Conservation (phyloP, 2,329 filamentous ascomycete species). For the Sporothrix variecibatus region DNA sequence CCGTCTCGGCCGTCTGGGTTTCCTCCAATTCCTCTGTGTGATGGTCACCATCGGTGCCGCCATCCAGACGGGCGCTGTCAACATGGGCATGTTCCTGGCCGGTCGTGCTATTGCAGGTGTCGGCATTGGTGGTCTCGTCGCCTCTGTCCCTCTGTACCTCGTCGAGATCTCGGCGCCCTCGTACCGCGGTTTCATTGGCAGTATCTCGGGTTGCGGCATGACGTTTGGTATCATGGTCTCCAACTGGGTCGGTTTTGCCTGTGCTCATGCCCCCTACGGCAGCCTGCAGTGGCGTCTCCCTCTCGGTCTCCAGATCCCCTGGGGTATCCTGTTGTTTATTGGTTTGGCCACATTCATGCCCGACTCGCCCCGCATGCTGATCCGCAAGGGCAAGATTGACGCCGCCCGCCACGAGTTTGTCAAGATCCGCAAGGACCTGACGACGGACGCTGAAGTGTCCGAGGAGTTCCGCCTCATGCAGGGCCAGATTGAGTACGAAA, state of each 20-base stretch:
- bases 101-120: slow-evolving; percentile 51
- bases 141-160: slow-evolving; percentile 58
- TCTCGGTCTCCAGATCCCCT: slow-evolving; percentile 56
- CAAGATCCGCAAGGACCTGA: slow-evolving; percentile 50
- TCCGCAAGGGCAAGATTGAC: slow-evolving; percentile 52
- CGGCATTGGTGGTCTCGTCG: slow-evolving; percentile 49
- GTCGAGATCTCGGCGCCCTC: slow-evolving; percentile 54
- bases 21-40: slow-evolving; percentile 56
- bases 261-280: slow-evolving; percentile 56
- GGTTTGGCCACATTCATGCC: slow-evolving; percentile 59
- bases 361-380: slow-evolving; percentile 54
- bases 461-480: slow-evolving; percentile 58
- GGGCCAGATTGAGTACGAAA: slow-evolving; percentile 58
- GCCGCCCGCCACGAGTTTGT: slow-evolving; percentile 51
- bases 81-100: slow-evolving; percentile 56
- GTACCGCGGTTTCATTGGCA: slow-evolving; percentile 54
- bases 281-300: slow-evolving; percentile 56
- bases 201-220: slow-evolving; percentile 56
- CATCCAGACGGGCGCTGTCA: slow-evolving; percentile 56
- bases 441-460: slow-evolving; percentile 43
- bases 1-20: slow-evolving; percentile 53
- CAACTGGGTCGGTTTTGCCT: slow-evolving; percentile 60
- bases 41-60: slow-evolving; percentile 56
- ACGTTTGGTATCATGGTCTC: slow-evolving; percentile 57
- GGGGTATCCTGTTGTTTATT: slow-evolving; percentile 55